Evolutionary conservation across 2,329 filamentous ascomycete genomes (phyloP), one percentile per base, ranked within the genome.

Genomic region (Penicillium sp.): DNA sequence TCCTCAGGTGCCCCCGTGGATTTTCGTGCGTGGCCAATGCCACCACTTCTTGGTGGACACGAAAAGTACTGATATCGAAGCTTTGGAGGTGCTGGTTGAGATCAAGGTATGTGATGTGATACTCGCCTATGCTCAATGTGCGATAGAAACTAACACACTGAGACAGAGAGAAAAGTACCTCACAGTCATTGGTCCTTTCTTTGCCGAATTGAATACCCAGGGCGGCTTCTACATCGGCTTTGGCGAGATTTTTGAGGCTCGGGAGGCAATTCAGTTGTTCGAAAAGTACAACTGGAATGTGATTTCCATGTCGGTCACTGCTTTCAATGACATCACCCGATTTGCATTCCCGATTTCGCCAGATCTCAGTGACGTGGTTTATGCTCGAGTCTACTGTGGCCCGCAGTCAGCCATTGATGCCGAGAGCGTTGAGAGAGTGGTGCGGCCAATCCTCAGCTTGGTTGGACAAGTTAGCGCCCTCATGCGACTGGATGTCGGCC

Each of bases 151-250:
- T 57, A 20, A 49, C 20, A 14, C 31, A 31, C 7, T 31, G 2
- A 31, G 31, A 43, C 35, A 20, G 5, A n/a, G 25, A 11, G 15
- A 54, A 41, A 25, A 28, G 0, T 54, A 52, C 34, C 3, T 12
- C 10, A 51, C 54, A 10, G 47, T 25, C 12, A 50, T 55, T 20
- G 62, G 62, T 2, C 62, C 62, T 15, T 54, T 52, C 22, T 11
- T 54, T 25, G 28, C 45, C 20, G 58, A 55, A 1, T 28, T 62
- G 35, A 59, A 54, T 28, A 43, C 49, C 14, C 54, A 37, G 12
- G 62, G 62, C 22, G 38, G 34, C 2, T 58, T 62, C 25, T 50
- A 48, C 34, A 25, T 64, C n/a, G 52, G 47, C 0, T 60, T 64
- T 28, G 28, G 37, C 1, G 60, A 64, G 20, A 22, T 52, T 10